Percentiles rank a stretch among this genome's conserved stretches.
phyloP scores from a whole-genome alignment of 331 rosid species.

The Phaseolus coccineus region DNA sequence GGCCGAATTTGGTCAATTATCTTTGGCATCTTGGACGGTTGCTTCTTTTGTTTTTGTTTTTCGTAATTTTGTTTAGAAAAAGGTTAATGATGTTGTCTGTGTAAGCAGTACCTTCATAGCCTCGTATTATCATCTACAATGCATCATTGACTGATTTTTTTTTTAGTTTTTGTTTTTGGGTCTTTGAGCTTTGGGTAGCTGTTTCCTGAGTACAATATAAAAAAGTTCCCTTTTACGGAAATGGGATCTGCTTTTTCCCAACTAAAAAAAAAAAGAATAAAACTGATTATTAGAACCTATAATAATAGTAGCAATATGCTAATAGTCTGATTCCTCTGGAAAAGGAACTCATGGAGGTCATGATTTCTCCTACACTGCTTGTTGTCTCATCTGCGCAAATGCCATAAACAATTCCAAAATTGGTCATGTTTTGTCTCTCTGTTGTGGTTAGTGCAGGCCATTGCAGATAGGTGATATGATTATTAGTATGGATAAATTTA shows the following conservation, averaged over 20 bases:
- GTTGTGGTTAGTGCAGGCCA: conserved; percentile 63
- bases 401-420: conserved; percentile 61
- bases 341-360: conserved; percentile 68
- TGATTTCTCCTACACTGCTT: conserved; percentile 70
- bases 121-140: conserved; percentile 46
- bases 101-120: conserved; percentile 57
- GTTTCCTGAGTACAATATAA: conserved; percentile 69
- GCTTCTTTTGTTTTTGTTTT: conserved; percentile 8
- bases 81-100: conserved; percentile 66
- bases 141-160: conserved; percentile 62
- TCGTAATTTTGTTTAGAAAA: conserved; percentile 46
- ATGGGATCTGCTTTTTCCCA: conserved; percentile 77
- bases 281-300: conserved; percentile 12
- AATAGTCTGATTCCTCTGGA: conserved; percentile 58
- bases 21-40: conserved; percentile 16
- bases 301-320: conserved; percentile 8
- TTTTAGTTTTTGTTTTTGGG: conserved; percentile 42
- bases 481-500: conserved; percentile 54
- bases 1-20: conserved; percentile 38
- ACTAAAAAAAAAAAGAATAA: conserved; percentile 55
- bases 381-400: conserved; percentile 72
- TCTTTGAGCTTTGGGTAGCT: conserved; percentile 73
- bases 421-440: conserved; percentile 67
- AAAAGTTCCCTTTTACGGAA: conserved; percentile 81
- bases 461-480: conserved; percentile 50